Percentiles rank a stretch among this genome's conserved stretches.
Conservation (phyloP, 306 rosid genomes). For the Cicer pinnatifidum region DNA sequence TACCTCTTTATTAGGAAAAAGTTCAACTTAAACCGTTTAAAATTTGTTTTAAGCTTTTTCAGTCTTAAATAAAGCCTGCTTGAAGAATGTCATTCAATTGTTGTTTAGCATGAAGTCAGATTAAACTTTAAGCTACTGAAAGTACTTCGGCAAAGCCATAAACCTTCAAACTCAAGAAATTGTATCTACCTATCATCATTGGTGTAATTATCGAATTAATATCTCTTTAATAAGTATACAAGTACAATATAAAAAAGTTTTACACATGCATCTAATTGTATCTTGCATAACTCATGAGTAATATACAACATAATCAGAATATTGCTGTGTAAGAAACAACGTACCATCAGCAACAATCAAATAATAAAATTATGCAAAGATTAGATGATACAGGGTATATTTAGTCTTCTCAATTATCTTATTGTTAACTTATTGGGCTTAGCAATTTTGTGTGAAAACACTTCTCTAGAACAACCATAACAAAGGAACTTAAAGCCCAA, state of each 20-base stretch:
- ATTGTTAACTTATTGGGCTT: background rate
- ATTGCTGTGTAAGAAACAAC: background rate
- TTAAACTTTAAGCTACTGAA: conserved; percentile 6
- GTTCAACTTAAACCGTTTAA: background rate
- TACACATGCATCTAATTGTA: background rate
- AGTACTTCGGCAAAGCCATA: conserved; percentile 22
- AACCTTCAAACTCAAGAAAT: conserved; percentile 24
- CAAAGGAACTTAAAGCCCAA: conserved; percentile 20
- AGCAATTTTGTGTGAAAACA: background rate
- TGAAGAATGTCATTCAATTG: too few species aligned
- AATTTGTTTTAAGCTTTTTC: too few species aligned
- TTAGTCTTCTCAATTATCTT: background rate
- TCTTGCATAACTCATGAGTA: background rate
- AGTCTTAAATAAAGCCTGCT: too few species aligned
- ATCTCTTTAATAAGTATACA: background rate
- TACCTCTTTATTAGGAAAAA: too few species aligned
- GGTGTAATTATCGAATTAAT: background rate
- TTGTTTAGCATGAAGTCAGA: too few species aligned
- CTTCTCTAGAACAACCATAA: background rate
- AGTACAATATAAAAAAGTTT: background rate
- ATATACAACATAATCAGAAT: background rate
- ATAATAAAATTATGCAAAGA: background rate
- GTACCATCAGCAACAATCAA: background rate
- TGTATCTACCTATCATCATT: background rate
- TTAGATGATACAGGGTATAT: background rate